Conservation (phyloP, 2,329 filamentous ascomycete species). For the Periconia sp. region DNA sequence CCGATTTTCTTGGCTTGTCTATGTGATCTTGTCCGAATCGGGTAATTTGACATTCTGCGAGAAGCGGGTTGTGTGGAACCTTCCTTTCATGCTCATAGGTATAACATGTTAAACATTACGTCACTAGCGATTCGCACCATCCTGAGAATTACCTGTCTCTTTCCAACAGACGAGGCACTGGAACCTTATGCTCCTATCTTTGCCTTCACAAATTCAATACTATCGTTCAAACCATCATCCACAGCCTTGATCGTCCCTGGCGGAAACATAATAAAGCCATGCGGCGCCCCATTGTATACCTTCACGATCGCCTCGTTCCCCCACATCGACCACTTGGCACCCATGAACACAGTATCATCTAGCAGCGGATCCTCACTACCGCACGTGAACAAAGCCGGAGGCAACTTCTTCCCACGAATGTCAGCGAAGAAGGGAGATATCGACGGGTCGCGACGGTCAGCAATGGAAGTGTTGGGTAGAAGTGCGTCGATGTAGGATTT, state of each 20-base stretch:
- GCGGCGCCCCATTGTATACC: constrained; percentile 60
- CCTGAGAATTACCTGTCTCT: too few species aligned
- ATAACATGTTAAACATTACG: too few species aligned
- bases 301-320: constrained; percentile 59
- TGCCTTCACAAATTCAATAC: constrained; percentile 46
- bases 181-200: constrained; percentile 26
- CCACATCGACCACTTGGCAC: constrained; percentile 57
- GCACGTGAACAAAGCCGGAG: constrained; percentile 60
- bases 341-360: constrained; percentile 61
- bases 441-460: constrained; percentile 51
- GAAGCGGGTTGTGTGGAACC: too few species aligned
- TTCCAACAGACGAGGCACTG: too few species aligned
- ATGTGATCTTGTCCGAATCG: too few species aligned
- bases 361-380: constrained; percentile 62
- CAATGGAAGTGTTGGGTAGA: constrained; percentile 49
- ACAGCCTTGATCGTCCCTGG: constrained; percentile 43
- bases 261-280: constrained; percentile 58
- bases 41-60: too few species aligned
- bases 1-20: too few species aligned
- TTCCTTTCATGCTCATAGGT: too few species aligned
- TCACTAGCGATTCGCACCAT: too few species aligned
- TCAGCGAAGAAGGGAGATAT: constrained; percentile 61
- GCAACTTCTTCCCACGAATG: constrained; percentile 47
- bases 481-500: constrained; percentile 54
- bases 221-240: constrained; percentile 48